phyloP scores from a whole-genome alignment of 352 stramenopile species.

The Globisporangium perplexum region DNA sequence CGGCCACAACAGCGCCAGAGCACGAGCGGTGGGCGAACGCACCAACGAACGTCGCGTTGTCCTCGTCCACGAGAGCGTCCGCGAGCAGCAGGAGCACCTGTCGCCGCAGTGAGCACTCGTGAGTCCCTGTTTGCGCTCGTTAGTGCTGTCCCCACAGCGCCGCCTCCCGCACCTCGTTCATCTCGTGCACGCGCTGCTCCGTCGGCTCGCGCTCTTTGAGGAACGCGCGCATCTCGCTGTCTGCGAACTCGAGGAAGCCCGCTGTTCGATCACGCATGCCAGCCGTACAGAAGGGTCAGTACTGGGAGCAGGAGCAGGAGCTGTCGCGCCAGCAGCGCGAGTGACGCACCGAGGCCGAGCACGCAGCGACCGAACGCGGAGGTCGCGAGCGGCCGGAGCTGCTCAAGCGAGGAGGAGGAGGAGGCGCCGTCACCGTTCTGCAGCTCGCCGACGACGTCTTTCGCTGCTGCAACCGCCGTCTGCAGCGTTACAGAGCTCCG shows the following conservation, averaged over 20 bases:
- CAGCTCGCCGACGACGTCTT: slow-evolving; percentile 2
- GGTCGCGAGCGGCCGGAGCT: slow-evolving; percentile 17
- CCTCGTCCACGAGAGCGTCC: slow-evolving; percentile 59
- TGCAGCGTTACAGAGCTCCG: slow-evolving; percentile 7
- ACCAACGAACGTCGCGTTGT: slow-evolving; percentile 79
- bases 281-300: not conserved
- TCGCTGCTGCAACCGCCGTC: slow-evolving; percentile 15
- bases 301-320: not conserved
- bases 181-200: slow-evolving; percentile 27
- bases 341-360: slow-evolving; percentile 50
- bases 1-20: too few relatives aligned
- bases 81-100: slow-evolving; percentile 47
- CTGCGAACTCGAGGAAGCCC: slow-evolving; percentile 54
- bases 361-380: slow-evolving; percentile 67
- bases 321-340: not conserved
- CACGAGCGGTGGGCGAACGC: not conserved
- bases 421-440: not conserved
- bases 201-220: slow-evolving; percentile 15
- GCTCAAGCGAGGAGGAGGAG: slow-evolving; percentile 1
- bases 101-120: not conserved
- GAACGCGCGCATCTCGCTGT: slow-evolving; percentile 44
- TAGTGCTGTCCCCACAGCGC: too few relatives aligned
- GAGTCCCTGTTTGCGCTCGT: not conserved
- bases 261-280: slow-evolving; percentile 23
- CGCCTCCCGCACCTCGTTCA: slow-evolving; percentile 47